Percentiles rank a stretch among this genome's conserved stretches.
These are phyloP conservation scores for Solanum hybrid DNA, from an alignment of 305 asterid species.

Conservation along the genomic window DNA sequence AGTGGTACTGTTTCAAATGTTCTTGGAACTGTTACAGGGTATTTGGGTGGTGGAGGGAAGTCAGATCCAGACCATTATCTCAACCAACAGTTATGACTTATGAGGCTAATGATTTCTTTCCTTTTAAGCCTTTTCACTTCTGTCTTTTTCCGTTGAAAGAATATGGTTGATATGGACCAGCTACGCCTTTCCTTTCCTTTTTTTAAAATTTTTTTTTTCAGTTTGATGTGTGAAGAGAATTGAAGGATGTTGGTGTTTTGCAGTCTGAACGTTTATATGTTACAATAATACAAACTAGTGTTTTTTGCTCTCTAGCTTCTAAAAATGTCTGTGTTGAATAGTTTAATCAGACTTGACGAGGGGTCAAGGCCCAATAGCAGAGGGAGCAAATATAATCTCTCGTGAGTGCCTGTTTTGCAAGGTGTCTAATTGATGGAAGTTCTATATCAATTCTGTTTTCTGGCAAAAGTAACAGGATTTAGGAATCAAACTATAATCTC, in stretches of 20 bases:
- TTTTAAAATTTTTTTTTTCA: neutral
- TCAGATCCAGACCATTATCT: conserved; percentile 45
- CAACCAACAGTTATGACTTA: conserved; percentile 52
- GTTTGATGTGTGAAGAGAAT: neutral
- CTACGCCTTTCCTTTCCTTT: neutral
- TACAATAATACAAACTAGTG: neutral
- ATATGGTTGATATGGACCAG: neutral
- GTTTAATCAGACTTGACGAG: neutral
- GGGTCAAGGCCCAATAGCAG: neutral
- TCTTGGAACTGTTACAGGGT: conserved; percentile 44
- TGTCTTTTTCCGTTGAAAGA: neutral
- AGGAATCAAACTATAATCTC: neutral
- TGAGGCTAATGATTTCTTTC: neutral
- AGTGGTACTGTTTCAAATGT: conserved; percentile 41
- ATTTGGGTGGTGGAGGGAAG: conserved; percentile 43
- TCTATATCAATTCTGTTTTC: neutral
- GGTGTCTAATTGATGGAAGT: neutral
- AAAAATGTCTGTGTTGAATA: neutral
- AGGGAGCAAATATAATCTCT: neutral
- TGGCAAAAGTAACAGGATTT: neutral
- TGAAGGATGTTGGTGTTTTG: neutral
- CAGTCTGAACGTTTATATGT: neutral
- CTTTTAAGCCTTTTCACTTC: neutral
- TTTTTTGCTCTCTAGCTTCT: neutral
- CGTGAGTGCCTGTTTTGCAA: neutral